Percentiles rank a stretch among this genome's conserved stretches.
Evolutionary conservation across 306 rosid species (phyloP).

Genomic region (Trifolium repens): DNA sequence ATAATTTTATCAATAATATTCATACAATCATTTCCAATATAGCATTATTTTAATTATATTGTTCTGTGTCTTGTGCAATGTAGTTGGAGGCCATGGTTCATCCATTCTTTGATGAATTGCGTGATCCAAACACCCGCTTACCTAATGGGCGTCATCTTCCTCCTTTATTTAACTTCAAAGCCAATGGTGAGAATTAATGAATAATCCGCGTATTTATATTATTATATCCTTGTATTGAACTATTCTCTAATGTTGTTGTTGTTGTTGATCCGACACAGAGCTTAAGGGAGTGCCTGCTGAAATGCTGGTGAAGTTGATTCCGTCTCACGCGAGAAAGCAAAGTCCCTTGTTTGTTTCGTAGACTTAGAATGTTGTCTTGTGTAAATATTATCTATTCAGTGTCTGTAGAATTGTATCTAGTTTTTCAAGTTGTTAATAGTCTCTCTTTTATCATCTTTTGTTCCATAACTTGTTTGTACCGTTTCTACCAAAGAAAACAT

Average conservation of each 20-base stretch:
- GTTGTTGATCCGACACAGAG: slow-evolving; percentile 53
- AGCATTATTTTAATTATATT: neutral
- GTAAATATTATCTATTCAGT: slow-evolving; percentile 28
- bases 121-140: slow-evolving; percentile 73
- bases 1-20: slow-evolving; percentile 25
- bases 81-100: slow-evolving; percentile 86
- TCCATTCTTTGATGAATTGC: slow-evolving; percentile 84
- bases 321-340: slow-evolving; percentile 77
- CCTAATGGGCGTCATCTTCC: slow-evolving; percentile 88
- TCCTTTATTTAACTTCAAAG: slow-evolving; percentile 78
- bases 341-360: slow-evolving; percentile 63
- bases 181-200: slow-evolving; percentile 60
- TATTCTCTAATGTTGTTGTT: slow-evolving; percentile 16
- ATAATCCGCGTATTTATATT: neutral
- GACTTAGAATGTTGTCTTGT: slow-evolving; percentile 38
- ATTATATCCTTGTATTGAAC: neutral
- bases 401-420: slow-evolving; percentile 46
- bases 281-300: slow-evolving; percentile 76
- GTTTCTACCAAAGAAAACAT: slow-evolving; percentile 3
- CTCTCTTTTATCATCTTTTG: neutral
- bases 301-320: slow-evolving; percentile 73
- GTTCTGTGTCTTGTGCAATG: slow-evolving; percentile 27
- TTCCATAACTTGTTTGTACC: slow-evolving; percentile 37
- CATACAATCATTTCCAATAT: neutral
- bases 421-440: slow-evolving; percentile 38